phyloP scores from a whole-genome alignment of 73 alveolate species.

The Paraurostyla sp. region DNA sequence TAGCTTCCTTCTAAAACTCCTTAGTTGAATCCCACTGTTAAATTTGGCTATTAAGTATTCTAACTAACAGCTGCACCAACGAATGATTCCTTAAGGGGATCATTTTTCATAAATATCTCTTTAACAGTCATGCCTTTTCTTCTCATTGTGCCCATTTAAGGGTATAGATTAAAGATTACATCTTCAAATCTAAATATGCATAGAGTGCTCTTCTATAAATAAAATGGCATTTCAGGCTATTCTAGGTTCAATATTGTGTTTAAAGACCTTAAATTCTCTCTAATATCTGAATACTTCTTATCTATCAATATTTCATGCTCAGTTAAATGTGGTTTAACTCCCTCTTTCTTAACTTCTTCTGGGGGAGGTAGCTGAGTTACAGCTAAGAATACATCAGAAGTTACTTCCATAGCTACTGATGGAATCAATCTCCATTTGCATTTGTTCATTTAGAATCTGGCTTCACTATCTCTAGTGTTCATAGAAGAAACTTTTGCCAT shows the following conservation, averaged over 20 bases:
- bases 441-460: slow-evolving; percentile 22
- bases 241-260: not conserved
- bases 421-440: slow-evolving; percentile 66
- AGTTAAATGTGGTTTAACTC: not conserved
- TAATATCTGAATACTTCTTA: slow-evolving; percentile 20
- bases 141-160: slow-evolving; percentile 61
- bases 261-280: slow-evolving; percentile 4
- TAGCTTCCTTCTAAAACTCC: slow-evolving; percentile 1
- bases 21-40: not conserved
- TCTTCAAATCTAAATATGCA: slow-evolving; percentile 72
- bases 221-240: slow-evolving; percentile 32
- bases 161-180: slow-evolving; percentile 67
- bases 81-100: slow-evolving; percentile 51
- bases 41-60: not conserved
- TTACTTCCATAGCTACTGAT: slow-evolving; percentile 8
- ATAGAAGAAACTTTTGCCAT: slow-evolving; percentile 51
- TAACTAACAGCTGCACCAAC: not conserved
- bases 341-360: not conserved
- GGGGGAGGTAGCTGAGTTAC: slow-evolving; percentile 1
- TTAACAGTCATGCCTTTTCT: slow-evolving; percentile 72
- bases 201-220: slow-evolving; percentile 55
- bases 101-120: slow-evolving; percentile 67
- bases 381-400: slow-evolving; percentile 31
- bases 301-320: slow-evolving; percentile 10
- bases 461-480: slow-evolving; percentile 47